These are phyloP conservation scores for Pestalotiopsis sp. DNA, from an alignment of 2,329 filamentous ascomycete genomes.

Conservation along the genomic window DNA sequence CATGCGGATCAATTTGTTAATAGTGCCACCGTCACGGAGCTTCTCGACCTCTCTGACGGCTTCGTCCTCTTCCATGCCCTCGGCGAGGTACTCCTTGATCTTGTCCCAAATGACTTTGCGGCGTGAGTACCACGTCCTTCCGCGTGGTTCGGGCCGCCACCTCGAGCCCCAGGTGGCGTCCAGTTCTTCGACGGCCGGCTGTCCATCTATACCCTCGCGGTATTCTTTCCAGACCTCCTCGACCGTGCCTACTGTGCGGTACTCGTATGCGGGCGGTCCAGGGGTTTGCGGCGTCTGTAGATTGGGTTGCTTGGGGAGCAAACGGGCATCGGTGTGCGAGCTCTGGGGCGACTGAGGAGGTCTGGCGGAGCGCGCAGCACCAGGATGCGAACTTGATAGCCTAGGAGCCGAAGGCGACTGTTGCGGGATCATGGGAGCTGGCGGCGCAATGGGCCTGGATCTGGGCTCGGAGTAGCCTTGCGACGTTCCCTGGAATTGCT, in stretches of 20 bases:
- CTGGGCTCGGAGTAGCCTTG: conserved; percentile 7
- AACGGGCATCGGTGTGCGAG: conserved; percentile 23
- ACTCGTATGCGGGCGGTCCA: conserved; percentile 36
- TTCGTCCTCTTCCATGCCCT: conserved; percentile 37
- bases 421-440: background rate
- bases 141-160: conserved; percentile 39
- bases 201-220: conserved; percentile 37
- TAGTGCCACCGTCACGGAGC: conserved; percentile 37
- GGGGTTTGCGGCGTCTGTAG: conserved; percentile 29
- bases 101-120: conserved; percentile 43
- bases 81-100: conserved; percentile 38
- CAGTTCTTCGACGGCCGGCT: conserved; percentile 37
- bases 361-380: conserved; percentile 25
- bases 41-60: conserved; percentile 38
- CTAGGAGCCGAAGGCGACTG: conserved; percentile 22
- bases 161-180: conserved; percentile 37
- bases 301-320: conserved; percentile 25
- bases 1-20: conserved; percentile 40
- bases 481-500: conserved; percentile 12
- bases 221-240: conserved; percentile 41
- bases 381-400: conserved; percentile 22
- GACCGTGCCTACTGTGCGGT: conserved; percentile 36
- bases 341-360: conserved; percentile 29
- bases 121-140: conserved; percentile 40
- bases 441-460: conserved; percentile 2